Base-by-base conservation (phyloP, 345 rosid species). In the Gossypium longicalyx region DNA sequence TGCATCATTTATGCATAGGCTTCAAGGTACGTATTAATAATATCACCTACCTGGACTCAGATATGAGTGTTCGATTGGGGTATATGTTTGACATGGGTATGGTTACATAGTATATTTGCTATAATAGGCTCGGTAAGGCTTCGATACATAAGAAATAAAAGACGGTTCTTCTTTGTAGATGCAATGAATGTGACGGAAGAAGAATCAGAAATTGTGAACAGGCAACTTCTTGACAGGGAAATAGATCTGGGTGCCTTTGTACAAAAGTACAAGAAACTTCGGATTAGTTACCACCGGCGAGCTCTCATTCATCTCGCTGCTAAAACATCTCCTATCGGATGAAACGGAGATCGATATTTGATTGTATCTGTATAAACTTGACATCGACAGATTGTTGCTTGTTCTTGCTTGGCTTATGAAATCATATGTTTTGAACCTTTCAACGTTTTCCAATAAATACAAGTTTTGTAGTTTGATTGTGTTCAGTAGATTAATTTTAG, bases 211-310 rank as follows among this genome's bases (percentile, higher is more conserved):
- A 72, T 78, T 12, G 48, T 90, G 76, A 87, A 90, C 68, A 76
- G 80, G 43, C 91, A 89, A 79, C 85, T 95, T 54, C 85, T 95
- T 38, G 89, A 84, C 16, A 80, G 82, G 75, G 97, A 91, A 85
- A 80, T 89, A 7, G 98, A 91, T 45, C 68, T 86, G 6, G 80
- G 75, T 6, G 67, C 87, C 29, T 90, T 95, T 71, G 87, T 91
- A 74, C 92, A 87, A 73, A 93, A 89, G 79, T 90, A 91, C 82
- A 93, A 89, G 83, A 95, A 86, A 78, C 87, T 89, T 59, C 92
- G 98, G 8, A 76, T 80, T 8, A 78, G 81, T 10, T 95, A 93
- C 80, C 96, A 95, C 76, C 85, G 73, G n/a, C 87, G 92, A 27
- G 87, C 93, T 41, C 87, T 95, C 13, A 68, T 87, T 78, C 97